Conservation (phyloP, 1,284 basidiomycete genomes). For the Kwoniella shivajii region DNA sequence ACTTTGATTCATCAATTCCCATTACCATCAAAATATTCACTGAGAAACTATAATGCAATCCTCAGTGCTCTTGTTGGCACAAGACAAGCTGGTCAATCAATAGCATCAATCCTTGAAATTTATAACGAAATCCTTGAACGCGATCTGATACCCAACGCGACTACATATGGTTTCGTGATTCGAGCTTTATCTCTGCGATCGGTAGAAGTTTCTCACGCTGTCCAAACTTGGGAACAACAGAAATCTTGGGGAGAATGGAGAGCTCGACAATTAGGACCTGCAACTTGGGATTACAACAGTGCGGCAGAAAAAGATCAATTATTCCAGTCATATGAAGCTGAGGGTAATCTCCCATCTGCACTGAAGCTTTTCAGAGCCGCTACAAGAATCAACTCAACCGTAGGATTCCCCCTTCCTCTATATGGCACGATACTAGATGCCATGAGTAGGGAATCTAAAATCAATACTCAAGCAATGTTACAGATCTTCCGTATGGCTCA, state of each 20-base stretch:
- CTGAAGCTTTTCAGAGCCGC: slow-evolving; percentile 70
- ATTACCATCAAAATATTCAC: slow-evolving; percentile 36
- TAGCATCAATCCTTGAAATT: slow-evolving; percentile 65
- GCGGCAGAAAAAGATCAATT: slow-evolving; percentile 14
- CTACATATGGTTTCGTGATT: slow-evolving; percentile 73
- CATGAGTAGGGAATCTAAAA: slow-evolving; percentile 60
- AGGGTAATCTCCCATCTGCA: slow-evolving; percentile 72
- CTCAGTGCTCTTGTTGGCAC: slow-evolving; percentile 62
- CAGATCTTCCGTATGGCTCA: slow-evolving; percentile 71
- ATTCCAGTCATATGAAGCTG: slow-evolving; percentile 50
- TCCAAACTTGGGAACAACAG: slow-evolving; percentile 56
- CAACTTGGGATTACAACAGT: slow-evolving; percentile 8
- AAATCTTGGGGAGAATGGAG: slow-evolving; percentile 30
- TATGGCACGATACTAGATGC: slow-evolving; percentile 68
- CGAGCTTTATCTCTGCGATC: slow-evolving; percentile 72
- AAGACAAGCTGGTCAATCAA: slow-evolving; percentile 61
- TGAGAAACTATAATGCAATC: slow-evolving; percentile 66
- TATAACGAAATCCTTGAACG: slow-evolving; percentile 76
- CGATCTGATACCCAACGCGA: slow-evolving; percentile 66
- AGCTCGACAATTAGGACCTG: slow-evolving; percentile 10
- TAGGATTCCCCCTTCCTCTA: slow-evolving; percentile 50
- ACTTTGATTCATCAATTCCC: slow-evolving; percentile 29
- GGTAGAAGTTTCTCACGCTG: slow-evolving; percentile 63
- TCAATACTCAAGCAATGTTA: slow-evolving; percentile 66
- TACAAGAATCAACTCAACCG: slow-evolving; percentile 41